These are phyloP conservation scores for Cryptococcus sp. DNA, from an alignment of 1,284 basidiomycete genomes.

Conservation along the genomic window DNA sequence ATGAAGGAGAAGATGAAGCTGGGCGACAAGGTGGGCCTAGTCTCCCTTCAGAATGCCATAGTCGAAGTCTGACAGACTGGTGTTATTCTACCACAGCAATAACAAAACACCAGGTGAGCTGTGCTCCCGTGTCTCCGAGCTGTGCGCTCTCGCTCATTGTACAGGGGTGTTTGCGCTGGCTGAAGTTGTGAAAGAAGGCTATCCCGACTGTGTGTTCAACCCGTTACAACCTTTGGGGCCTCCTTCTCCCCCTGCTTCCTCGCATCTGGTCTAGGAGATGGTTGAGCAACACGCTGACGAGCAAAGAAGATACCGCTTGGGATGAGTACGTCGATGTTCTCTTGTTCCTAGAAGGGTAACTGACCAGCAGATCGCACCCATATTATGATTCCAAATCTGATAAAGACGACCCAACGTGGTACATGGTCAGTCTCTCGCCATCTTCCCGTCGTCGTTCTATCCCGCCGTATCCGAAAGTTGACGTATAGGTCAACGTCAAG, in stretches of 20 bases:
- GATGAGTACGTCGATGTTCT: slow-evolving; percentile 57
- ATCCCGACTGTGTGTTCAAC: slow-evolving; percentile 74
- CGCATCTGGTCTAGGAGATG: background rate
- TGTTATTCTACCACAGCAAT: slow-evolving; percentile 82
- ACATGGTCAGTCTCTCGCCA: slow-evolving; percentile 51
- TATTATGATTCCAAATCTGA: slow-evolving; percentile 86
- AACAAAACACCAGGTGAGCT: slow-evolving; percentile 72
- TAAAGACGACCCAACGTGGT: slow-evolving; percentile 76
- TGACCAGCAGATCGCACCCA: slow-evolving; percentile 65
- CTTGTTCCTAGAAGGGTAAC: background rate
- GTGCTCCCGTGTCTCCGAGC: background rate
- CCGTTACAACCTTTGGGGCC: too few species aligned
- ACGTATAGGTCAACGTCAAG: slow-evolving; percentile 60
- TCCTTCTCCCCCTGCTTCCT: background rate
- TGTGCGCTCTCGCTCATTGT: background rate
- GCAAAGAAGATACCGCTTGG: slow-evolving; percentile 71
- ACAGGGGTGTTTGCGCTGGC: slow-evolving; percentile 81
- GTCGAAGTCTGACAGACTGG: slow-evolving; percentile 15
- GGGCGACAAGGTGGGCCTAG: slow-evolving; percentile 63
- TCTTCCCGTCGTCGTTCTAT: background rate
- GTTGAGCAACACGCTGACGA: too few species aligned
- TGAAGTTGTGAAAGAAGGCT: slow-evolving; percentile 74
- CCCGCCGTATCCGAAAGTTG: too few species aligned
- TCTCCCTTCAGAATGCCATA: background rate
- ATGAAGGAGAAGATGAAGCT: slow-evolving; percentile 81